These are phyloP conservation scores for Sporothrix inflata DNA, from an alignment of 2,329 filamentous ascomycete species.

Conservation along the genomic window DNA sequence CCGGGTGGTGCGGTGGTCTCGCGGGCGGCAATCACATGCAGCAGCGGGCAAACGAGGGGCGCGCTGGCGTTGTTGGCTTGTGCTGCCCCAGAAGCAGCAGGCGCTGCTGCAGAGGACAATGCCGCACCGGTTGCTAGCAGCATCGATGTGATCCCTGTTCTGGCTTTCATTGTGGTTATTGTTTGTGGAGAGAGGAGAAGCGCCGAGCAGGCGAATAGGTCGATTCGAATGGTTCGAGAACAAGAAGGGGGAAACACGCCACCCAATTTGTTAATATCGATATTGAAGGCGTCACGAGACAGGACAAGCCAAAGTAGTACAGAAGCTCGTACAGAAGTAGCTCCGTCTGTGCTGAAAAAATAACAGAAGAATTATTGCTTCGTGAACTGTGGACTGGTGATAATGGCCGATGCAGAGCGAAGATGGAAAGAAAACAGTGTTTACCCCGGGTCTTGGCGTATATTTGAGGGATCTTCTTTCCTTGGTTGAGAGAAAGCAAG, in stretches of 20 bases:
- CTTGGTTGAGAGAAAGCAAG: neutral
- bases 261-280: neutral
- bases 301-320: neutral
- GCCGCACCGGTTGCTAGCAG: neutral
- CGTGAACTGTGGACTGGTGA: neutral
- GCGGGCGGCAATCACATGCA: slow-evolving; percentile 55
- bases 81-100: neutral
- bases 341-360: neutral
- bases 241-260: neutral
- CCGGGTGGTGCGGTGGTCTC: slow-evolving; percentile 53
- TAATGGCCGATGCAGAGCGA: neutral
- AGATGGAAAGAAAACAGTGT: neutral
- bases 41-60: slow-evolving; percentile 43
- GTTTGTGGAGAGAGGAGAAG: neutral
- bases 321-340: neutral
- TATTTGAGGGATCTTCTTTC: neutral
- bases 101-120: neutral
- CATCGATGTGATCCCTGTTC: neutral
- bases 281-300: neutral
- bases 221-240: neutral
- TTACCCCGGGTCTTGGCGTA: neutral
- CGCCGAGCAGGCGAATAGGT: neutral
- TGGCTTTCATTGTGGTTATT: neutral
- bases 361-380: neutral
- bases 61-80: neutral